Conservation (phyloP, 768 basidiomycete genomes). For the Mycena venus region DNA sequence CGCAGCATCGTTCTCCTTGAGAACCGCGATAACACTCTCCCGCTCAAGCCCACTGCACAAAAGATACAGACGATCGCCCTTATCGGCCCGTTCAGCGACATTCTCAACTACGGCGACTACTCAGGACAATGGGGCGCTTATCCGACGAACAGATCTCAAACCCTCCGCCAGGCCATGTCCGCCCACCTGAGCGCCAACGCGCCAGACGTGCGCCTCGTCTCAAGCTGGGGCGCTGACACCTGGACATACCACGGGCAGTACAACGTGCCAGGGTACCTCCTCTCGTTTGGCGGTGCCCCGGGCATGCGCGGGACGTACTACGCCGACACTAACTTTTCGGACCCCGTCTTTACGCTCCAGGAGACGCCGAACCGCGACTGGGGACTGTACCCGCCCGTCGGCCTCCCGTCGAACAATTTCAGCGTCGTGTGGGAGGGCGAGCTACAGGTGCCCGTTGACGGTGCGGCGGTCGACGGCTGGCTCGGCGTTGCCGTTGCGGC, state of each 20-base stretch:
- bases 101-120: constrained; percentile 43
- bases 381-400: constrained; percentile 42
- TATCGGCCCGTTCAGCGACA: constrained; percentile 40
- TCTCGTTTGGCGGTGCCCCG: constrained; percentile 30
- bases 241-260: constrained; percentile 43
- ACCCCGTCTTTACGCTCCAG: constrained; percentile 31
- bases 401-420: constrained; percentile 43
- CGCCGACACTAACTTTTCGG: constrained; percentile 38
- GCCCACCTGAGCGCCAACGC: constrained; percentile 21
- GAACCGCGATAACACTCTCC: constrained; percentile 39
- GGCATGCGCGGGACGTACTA: constrained; percentile 39
- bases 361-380: constrained; percentile 43
- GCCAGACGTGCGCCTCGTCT: constrained; percentile 26
- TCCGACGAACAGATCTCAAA: constrained; percentile 34
- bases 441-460: constrained; percentile 39
- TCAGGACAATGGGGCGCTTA: constrained; percentile 40
- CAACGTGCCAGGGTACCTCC: constrained; percentile 38
- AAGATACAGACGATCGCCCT: constrained; percentile 36
- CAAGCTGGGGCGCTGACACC: constrained; percentile 39
- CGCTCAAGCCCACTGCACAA: constrained; percentile 25
- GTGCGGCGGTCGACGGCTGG: constrained; percentile 35
- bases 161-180: constrained; percentile 37
- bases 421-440: constrained; percentile 43
- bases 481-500: constrained; percentile 40
- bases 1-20: constrained; percentile 41